Percentiles rank a stretch among this genome's conserved stretches.
Evolutionary conservation across 2,329 filamentous ascomycete species (phyloP).

Genomic region (Cercospora janseana): DNA sequence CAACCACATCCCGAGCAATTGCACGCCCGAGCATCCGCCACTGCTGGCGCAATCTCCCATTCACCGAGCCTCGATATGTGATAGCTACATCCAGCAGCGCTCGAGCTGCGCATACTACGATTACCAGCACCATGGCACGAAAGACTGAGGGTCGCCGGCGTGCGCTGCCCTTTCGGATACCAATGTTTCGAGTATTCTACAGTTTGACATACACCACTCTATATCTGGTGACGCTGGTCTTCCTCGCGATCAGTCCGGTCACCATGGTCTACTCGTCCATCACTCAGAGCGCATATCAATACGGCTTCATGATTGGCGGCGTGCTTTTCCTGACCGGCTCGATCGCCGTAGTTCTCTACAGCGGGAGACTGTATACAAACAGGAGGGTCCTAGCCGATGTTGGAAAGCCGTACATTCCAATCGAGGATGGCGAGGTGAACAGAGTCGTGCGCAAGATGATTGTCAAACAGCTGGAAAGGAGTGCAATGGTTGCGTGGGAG

Average conservation of each 20-base stretch:
- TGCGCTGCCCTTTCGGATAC: constrained; percentile 45
- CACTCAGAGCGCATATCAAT: constrained; percentile 64
- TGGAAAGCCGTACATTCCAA: constrained; percentile 80
- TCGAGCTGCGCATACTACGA: constrained; percentile 15
- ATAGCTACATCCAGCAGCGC: constrained; percentile 18
- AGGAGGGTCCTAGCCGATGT: constrained; percentile 75
- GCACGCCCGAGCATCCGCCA: neutral
- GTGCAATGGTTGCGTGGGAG: constrained; percentile 77
- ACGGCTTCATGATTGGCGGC: constrained; percentile 77
- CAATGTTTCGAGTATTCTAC: constrained; percentile 78
- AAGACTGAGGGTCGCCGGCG: constrained; percentile 21
- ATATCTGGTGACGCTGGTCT: constrained; percentile 67
- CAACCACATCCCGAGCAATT: neutral
- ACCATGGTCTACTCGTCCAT: constrained; percentile 77
- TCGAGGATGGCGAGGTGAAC: constrained; percentile 79
- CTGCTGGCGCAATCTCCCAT: neutral
- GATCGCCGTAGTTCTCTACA: constrained; percentile 73
- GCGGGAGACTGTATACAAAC: constrained; percentile 81
- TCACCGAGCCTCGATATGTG: constrained; percentile 16
- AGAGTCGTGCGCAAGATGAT: constrained; percentile 75
- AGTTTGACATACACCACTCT: constrained; percentile 70
- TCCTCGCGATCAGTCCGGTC: constrained; percentile 76
- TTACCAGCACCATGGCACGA: constrained; percentile 20
- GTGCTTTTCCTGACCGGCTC: constrained; percentile 71
- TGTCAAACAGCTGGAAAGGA: constrained; percentile 67